Evolutionary conservation across 208 protist genomes (phyloP).

Genomic region (Porcisia deanei): DNA sequence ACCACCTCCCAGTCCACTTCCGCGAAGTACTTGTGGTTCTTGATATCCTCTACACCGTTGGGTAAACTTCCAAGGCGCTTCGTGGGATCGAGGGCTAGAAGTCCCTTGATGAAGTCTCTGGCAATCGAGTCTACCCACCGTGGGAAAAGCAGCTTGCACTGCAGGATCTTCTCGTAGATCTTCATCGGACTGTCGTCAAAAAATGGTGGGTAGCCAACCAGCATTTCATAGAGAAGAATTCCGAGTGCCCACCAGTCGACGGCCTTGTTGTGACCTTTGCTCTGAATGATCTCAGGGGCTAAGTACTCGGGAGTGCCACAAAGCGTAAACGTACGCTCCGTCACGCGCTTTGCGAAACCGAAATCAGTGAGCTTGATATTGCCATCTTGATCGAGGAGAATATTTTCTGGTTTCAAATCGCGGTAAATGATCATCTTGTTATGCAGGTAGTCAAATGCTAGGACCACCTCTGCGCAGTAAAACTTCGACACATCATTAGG

Average conservation of each 20-base stretch:
- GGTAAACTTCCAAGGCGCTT: slow-evolving; percentile 92
- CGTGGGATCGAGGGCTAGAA: slow-evolving; percentile 80
- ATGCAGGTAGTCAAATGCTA: slow-evolving; percentile 90
- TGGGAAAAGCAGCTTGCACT: slow-evolving; percentile 82
- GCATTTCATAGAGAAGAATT: slow-evolving; percentile 91
- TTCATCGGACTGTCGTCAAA: slow-evolving; percentile 92
- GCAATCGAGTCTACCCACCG: slow-evolving; percentile 80
- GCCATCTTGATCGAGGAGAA: slow-evolving; percentile 76
- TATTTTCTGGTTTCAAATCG: slow-evolving; percentile 91
- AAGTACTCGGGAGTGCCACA: slow-evolving; percentile 89
- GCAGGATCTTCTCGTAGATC: slow-evolving; percentile 93
- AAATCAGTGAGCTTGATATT: slow-evolving; percentile 93
- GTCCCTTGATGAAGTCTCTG: slow-evolving; percentile 82
- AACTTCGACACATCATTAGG: slow-evolving; percentile 92
- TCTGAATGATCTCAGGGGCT: slow-evolving; percentile 88
- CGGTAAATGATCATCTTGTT: slow-evolving; percentile 83
- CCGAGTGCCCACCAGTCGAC: slow-evolving; percentile 93
- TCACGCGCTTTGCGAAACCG: slow-evolving; percentile 86
- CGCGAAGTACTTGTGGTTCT: slow-evolving; percentile 96
- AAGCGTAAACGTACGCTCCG: slow-evolving; percentile 81
- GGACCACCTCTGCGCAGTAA: slow-evolving; percentile 91
- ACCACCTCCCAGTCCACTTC: slow-evolving; percentile 95
- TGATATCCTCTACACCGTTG: slow-evolving; percentile 93
- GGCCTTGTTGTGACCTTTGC: slow-evolving; percentile 80
- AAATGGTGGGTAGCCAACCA: slow-evolving; percentile 90